Base-by-base conservation (phyloP, 768 basidiomycete genomes). In the Suillus tomentosus region DNA sequence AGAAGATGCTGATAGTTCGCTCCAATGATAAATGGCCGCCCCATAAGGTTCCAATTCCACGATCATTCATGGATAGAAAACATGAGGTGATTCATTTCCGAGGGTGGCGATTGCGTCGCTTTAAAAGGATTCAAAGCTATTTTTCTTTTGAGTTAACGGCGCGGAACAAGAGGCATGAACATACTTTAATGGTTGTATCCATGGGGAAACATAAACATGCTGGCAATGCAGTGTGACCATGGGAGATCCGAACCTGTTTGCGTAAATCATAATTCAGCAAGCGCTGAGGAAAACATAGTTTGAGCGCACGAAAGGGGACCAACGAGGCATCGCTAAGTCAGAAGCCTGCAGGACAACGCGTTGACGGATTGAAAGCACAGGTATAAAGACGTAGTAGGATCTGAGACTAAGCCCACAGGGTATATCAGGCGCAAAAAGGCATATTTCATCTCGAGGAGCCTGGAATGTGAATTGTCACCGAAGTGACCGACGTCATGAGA, bases 71-170 rank as follows among this genome's bases (percentile, higher is more conserved):
- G 62, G 64, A 66, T 64, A 43, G 54, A 6, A 63, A 70, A 75
- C 74, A 76, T 74, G 74, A 76, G 72, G 54, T 68, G 40, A 45
- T 77, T 76, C 74, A 76, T 76, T 61, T 76, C 74, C 74, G 74
- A 76, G 71, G 69, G 61, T 63, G 67, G 65, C 67, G 66, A 67
- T 69, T 31, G 39, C 9, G 53, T 40, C 39, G 37, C 36, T 58
- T 56, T 5, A 39, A 39, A 40, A 60, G 57, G 17, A 58, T 31
- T 6, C 9, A 58, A 27, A 58, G 57, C 40, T 19, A 31, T 55
- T 58, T 58, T 22, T 57, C 7, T 39, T n/a, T 57, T 27, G 56
- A 57, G 42, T 58, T 58, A 58, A 24, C 57, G 57, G 17, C 1
- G 27, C 11, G 24, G 57, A 58, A 27, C 40, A 42, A 42, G 57